A percentile compares a stretch with the other conserved stretches of the same genome.
phyloP scores from a whole-genome alignment of 352 stramenopile species.

The Phytophthora crassamura region DNA sequence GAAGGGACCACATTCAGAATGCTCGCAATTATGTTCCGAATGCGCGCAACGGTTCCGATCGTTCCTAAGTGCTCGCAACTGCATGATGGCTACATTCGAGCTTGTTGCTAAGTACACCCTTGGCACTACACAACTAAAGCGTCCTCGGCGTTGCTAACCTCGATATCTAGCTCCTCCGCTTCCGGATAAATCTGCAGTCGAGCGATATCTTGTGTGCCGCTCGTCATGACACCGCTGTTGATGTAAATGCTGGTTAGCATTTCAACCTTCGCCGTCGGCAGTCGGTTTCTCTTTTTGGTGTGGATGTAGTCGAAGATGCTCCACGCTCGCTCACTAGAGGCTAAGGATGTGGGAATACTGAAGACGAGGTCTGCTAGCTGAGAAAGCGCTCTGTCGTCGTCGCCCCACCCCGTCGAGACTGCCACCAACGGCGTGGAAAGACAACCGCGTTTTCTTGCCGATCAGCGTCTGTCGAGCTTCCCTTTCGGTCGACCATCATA shows the following conservation, averaged over 20 bases:
- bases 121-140: no score
- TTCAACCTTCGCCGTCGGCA: background rate
- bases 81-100: no score
- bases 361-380: conserved; percentile 6
- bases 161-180: background rate
- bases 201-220: background rate
- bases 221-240: background rate
- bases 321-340: conserved; percentile 7
- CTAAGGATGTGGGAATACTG: conserved; percentile 2
- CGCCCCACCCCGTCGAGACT: background rate
- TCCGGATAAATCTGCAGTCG: background rate
- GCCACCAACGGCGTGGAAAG: conserved; percentile 2
- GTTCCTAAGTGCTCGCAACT: no score
- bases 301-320: conserved; percentile 10
- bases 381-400: background rate
- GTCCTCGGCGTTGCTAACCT: background rate
- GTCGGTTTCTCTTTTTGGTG: background rate
- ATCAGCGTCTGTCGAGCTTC: background rate
- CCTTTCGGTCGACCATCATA: background rate
- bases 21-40: no score
- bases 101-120: no score
- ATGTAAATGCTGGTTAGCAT: conserved; percentile 11
- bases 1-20: no score
- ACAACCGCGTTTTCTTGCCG: background rate
- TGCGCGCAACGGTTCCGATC: no score